These are phyloP conservation scores for Abrus precatorius DNA, from an alignment of 306 rosid genomes.

Conservation along the genomic window DNA sequence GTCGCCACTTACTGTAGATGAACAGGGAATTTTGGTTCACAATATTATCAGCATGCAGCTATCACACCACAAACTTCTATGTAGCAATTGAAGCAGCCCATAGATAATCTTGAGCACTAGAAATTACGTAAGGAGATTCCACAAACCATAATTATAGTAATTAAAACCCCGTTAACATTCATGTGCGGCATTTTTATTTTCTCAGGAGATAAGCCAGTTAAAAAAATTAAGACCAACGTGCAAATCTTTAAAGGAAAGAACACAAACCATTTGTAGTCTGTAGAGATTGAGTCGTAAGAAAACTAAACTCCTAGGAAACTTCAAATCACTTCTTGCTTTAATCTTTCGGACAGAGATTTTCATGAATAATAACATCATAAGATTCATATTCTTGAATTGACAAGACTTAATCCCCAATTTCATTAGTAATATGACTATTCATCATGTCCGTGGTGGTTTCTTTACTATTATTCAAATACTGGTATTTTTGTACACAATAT, in stretches of 20 bases:
- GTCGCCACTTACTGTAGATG: neutral
- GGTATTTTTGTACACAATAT: neutral
- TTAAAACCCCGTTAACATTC: neutral
- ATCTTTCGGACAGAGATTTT: neutral
- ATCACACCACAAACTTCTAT: neutral
- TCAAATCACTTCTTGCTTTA: conserved; percentile 26
- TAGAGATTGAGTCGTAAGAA: neutral
- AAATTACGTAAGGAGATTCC: neutral
- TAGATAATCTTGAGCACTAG: neutral
- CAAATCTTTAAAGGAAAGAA: neutral
- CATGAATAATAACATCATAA: conserved; percentile 5
- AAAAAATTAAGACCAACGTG: neutral
- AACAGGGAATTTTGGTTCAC: conserved; percentile 1
- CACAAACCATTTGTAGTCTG: neutral
- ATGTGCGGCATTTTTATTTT: neutral
- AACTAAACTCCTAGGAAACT: conserved; percentile 23
- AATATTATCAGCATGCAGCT: neutral
- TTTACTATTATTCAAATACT: conserved; percentile 12
- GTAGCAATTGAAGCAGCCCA: neutral
- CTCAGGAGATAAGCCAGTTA: neutral
- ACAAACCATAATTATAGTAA: neutral
- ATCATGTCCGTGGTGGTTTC: neutral
- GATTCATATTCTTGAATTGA: conserved; percentile 31
- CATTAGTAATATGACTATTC: neutral
- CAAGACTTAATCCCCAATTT: conserved; percentile 3